Conservation (phyloP, 306 rosid species). For the Fagus sylvatica region DNA sequence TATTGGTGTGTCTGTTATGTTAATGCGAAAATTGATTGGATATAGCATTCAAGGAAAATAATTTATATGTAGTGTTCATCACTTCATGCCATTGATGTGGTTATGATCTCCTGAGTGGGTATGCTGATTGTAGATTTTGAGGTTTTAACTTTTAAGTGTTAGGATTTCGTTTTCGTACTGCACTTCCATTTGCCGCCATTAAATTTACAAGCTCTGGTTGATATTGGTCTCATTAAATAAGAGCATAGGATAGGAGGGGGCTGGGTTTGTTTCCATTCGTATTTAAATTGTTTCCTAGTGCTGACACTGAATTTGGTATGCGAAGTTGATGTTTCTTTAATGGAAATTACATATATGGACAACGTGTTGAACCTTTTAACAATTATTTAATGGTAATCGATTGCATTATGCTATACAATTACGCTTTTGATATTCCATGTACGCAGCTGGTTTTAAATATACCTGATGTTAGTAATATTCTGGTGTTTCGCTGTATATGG, state of each 20-base stretch:
- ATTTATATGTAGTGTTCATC: too few species aligned
- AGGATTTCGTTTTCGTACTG: too few species aligned
- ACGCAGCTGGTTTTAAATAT: conserved; percentile 32
- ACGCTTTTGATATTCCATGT: conserved; percentile 24
- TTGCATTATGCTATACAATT: conserved; percentile 2
- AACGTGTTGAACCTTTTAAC: not conserved
- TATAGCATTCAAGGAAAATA: too few species aligned
- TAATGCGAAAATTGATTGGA: too few species aligned
- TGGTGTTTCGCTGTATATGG: conserved; percentile 27
- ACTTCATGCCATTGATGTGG: too few species aligned
- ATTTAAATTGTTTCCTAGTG: not conserved
- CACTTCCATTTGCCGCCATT: not conserved
- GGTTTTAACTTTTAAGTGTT: too few species aligned
- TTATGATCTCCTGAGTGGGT: too few species aligned
- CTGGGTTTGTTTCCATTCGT: too few species aligned
- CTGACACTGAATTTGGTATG: not conserved
- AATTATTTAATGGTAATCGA: conserved; percentile 1
- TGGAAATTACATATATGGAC: not conserved
- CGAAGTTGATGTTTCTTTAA: not conserved
- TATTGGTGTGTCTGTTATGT: too few species aligned
- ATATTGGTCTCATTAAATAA: too few species aligned
- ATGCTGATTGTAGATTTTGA: too few species aligned
- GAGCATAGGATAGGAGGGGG: too few species aligned
- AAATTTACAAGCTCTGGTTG: not conserved
- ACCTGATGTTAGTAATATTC: conserved; percentile 12